Evolutionary conservation across 805 yeast species (phyloP), one percentile per base, ranked within the genome.

Genomic region (Saccharomyces eubayanus): DNA sequence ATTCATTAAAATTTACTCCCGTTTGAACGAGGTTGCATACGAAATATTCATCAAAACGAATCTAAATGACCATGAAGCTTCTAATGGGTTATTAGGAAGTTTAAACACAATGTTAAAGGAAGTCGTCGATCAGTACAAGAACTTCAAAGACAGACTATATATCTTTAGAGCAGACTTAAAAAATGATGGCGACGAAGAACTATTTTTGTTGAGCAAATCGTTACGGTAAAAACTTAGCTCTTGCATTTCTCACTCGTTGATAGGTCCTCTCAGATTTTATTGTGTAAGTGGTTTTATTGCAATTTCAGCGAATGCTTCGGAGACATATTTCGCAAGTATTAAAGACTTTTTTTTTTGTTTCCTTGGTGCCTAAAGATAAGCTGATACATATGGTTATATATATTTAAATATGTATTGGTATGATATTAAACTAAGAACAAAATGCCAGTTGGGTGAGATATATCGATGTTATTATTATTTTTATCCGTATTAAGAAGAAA

Each of bases 81-180:
- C 67, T 58, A 63, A 57, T 31, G 58, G 51, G 53, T 61, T 59
- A 57, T 58, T 63, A 55, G 59, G 51, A 5, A 63, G 65, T 45
- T 67, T 79, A 51, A 71, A 69, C 49, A 64, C 67, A 5, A 67
- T 80, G 28, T 72, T 76, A 51, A 66, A 65, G 5, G 73, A 73
- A 53, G 66, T 83, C 24, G 72, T 75, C 59, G 28, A 68, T 70
- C 52, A 77, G 68, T 69, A 67, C 66, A 73, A 69, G 36, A 74
- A 72, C 21, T 84, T 80, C 61, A 75, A 75, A 53, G 69, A 69
- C 2, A 68, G 70, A 21, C 58, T 78, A 45, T 72, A 71, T 43
- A 59, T 66, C 2, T 78, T 84, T 53, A 73, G 75, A 0, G 74
- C 69, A 46, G 89, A 83, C 59, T 67, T 85, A 52, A 73, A 75